Conservation (phyloP, 768 basidiomycete species). For the Boletellus sp. region DNA sequence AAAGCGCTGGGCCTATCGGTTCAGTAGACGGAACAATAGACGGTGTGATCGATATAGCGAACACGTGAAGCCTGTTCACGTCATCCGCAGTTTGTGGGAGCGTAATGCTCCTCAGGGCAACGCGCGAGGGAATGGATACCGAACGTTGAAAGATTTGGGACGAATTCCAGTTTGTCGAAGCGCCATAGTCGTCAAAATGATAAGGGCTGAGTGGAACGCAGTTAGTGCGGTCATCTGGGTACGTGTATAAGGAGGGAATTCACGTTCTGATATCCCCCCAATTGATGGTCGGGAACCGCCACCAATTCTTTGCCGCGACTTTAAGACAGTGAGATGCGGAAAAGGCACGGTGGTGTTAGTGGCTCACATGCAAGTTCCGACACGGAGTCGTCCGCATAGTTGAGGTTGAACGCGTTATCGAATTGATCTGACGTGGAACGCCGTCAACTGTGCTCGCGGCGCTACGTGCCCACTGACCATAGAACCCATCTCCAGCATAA, state of each 20-base stretch:
- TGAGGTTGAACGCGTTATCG: conserved; percentile 34
- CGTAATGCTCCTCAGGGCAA: conserved; percentile 40
- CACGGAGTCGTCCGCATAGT: conserved; percentile 36
- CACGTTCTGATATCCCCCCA: conserved; percentile 44
- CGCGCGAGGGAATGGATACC: conserved; percentile 39
- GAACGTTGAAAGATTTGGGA: conserved; percentile 46
- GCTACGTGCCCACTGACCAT: conserved; percentile 24
- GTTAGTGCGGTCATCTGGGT: neutral
- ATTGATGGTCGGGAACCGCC: conserved; percentile 38
- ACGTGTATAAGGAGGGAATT: conserved; percentile 3
- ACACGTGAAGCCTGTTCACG: conserved; percentile 41
- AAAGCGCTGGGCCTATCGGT: conserved; percentile 28
- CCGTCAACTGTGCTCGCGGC: neutral
- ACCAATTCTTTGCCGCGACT: conserved; percentile 49
- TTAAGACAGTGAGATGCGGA: neutral
- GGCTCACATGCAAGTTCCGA: conserved; percentile 34
- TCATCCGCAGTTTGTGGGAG: conserved; percentile 34
- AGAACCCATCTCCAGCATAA: conserved; percentile 41
- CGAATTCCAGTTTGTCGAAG: conserved; percentile 38
- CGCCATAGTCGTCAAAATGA: conserved; percentile 37
- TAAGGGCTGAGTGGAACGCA: conserved; percentile 35
- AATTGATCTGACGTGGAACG: conserved; percentile 25
- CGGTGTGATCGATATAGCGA: conserved; percentile 42
- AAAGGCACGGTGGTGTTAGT: neutral
- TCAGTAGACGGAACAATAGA: conserved; percentile 26